Conservation (phyloP, 1,284 basidiomycete genomes). For the Ceratobasidium sp. region DNA sequence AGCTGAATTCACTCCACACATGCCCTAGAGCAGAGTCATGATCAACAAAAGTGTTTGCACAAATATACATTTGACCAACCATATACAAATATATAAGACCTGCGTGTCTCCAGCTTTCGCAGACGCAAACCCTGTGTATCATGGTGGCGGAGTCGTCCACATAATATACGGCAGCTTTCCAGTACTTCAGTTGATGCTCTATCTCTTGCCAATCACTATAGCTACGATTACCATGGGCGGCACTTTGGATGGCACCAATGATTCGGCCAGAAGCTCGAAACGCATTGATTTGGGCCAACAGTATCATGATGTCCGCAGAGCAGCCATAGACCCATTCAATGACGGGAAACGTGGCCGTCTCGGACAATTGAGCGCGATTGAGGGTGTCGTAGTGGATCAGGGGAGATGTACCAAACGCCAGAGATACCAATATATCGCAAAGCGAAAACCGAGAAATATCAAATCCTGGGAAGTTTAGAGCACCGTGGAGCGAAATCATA, state of each 20-base stretch:
- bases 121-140: conserved; percentile 2
- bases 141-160: neutral
- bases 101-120: conserved; percentile 18
- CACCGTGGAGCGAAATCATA: too few relatives aligned
- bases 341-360: neutral
- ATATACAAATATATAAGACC: conserved; percentile 31
- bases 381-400: conserved; percentile 13
- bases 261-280: neutral
- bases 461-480: too few relatives aligned
- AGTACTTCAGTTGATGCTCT: neutral
- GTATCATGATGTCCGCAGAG: neutral
- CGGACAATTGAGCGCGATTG: neutral
- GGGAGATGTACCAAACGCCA: conserved; percentile 4
- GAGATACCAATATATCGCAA: neutral
- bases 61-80: neutral
- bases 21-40: neutral
- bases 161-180: neutral
- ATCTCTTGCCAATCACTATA: neutral
- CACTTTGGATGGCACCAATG: too few relatives aligned
- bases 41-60: neutral
- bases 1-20: conserved; percentile 4
- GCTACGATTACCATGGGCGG: neutral
- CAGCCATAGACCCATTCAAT: conserved; percentile 21
- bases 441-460: neutral
- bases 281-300: conserved; percentile 5